Evolutionary conservation across 1,284 basidiomycete genomes (phyloP).

Genomic region (Sparassis latifolia): DNA sequence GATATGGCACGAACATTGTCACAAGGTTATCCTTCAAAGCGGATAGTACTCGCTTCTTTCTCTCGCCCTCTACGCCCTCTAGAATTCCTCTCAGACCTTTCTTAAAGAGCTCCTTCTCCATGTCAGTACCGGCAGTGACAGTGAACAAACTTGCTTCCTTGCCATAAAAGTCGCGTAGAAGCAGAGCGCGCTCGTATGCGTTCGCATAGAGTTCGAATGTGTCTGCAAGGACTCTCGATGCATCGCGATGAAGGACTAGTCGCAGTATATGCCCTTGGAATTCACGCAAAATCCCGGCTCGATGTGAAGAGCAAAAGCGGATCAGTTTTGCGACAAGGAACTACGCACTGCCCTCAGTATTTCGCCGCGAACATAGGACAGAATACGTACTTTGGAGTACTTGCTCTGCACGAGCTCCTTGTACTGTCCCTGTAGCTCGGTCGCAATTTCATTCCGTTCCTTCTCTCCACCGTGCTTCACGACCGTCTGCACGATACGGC

Average conservation of each 20-base stretch:
- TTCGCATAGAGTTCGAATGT: conserved; percentile 83
- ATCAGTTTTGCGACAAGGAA: conserved; percentile 84
- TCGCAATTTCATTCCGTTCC: conserved; percentile 73
- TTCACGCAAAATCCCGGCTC: conserved; percentile 66
- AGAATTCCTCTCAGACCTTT: conserved; percentile 63
- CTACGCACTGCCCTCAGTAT: conserved; percentile 29
- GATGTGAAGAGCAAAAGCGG: conserved; percentile 68
- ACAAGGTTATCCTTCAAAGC: conserved; percentile 69
- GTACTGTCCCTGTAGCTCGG: conserved; percentile 76
- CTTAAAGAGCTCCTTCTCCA: conserved; percentile 57
- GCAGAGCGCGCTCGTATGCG: conserved; percentile 71
- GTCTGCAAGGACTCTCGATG: conserved; percentile 76
- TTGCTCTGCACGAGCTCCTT: conserved; percentile 75
- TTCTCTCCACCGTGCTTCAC: conserved; percentile 79
- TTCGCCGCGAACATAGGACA: background rate
- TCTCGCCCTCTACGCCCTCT: conserved; percentile 56
- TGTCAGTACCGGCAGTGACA: conserved; percentile 43
- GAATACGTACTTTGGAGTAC: conserved; percentile 71
- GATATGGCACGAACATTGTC: conserved; percentile 53
- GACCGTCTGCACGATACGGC: conserved; percentile 80
- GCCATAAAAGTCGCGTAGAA: conserved; percentile 84
- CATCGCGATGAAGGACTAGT: conserved; percentile 78
- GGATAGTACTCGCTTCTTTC: conserved; percentile 57
- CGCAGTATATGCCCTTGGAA: conserved; percentile 70
- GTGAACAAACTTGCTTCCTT: conserved; percentile 77